phyloP scores from a whole-genome alignment of 495 filamentous ascomycete species.

The Annulohypoxylon moriforme region DNA sequence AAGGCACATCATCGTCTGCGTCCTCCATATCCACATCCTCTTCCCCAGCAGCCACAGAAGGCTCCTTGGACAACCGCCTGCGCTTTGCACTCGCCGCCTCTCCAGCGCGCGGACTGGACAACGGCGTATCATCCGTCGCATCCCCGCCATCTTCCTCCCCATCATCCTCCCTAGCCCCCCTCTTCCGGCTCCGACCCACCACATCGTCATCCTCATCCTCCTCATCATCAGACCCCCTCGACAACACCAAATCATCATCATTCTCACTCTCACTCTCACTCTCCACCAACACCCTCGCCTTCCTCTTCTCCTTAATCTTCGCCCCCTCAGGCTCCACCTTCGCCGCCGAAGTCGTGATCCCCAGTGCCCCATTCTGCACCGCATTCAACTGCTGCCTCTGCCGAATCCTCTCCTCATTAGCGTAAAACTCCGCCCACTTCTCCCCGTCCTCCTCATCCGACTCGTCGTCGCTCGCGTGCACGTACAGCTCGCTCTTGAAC shows the following conservation, averaged over 20 bases:
- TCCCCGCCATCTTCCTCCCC: slow-evolving; percentile 49
- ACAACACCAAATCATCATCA: slow-evolving; percentile 49
- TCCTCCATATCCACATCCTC: slow-evolving; percentile 30
- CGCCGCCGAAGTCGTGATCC: slow-evolving; percentile 22
- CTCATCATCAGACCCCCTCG: slow-evolving; percentile 38
- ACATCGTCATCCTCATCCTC: slow-evolving; percentile 13
- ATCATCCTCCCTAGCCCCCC: slow-evolving; percentile 39
- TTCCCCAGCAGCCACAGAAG: slow-evolving; percentile 14
- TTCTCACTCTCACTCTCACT: slow-evolving; percentile 47
- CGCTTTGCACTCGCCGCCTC: slow-evolving; percentile 37
- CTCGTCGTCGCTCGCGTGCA: slow-evolving; percentile 83
- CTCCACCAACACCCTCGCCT: slow-evolving; percentile 32
- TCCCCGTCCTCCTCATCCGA: slow-evolving; percentile 74
- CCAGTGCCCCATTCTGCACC: slow-evolving; percentile 37
- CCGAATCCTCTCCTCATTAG: slow-evolving; percentile 57
- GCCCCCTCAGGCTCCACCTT: neutral
- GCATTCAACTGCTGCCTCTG: slow-evolving; percentile 54
- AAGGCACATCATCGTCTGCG: slow-evolving; percentile 52
- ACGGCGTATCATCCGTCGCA: slow-evolving; percentile 45
- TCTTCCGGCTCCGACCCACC: neutral
- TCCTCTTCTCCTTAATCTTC: slow-evolving; percentile 40
- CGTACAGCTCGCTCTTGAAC: slow-evolving; percentile 86
- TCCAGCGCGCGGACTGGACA: slow-evolving; percentile 40
- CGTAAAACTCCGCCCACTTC: slow-evolving; percentile 75
- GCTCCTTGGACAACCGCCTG: slow-evolving; percentile 42